phyloP scores from a whole-genome alignment of 129 eudicot genomes.

The Kitagawia praeruptora region DNA sequence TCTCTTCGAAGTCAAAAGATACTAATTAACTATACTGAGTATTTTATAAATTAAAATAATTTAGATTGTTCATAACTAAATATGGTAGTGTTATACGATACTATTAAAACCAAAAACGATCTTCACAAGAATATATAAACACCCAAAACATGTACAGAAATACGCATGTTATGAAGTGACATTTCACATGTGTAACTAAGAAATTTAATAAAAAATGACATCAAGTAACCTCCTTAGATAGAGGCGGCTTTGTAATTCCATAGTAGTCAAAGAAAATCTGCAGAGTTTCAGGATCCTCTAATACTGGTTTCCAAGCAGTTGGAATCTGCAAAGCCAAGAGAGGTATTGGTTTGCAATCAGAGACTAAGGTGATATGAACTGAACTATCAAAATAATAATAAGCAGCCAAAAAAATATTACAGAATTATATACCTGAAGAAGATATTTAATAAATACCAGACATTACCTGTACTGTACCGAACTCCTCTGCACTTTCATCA shows the following conservation, averaged over 20 bases:
- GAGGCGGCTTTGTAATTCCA: conserved; percentile 78
- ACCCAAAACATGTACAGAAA: not conserved
- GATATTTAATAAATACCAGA: not conserved
- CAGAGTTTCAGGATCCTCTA: conserved; percentile 83
- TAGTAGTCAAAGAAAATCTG: conserved; percentile 95
- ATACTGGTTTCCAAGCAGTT: conserved; percentile 75
- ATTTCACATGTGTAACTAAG: not conserved
- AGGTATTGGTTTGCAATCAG: conserved; percentile 9
- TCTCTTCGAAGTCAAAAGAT: not conserved
- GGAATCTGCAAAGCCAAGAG: conserved; percentile 53
- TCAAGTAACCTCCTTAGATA: conserved; percentile 75
- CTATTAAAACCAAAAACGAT: not conserved
- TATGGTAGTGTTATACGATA: not conserved
- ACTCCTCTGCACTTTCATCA: conserved; percentile 98
- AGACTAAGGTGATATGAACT: not conserved
- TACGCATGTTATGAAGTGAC: not conserved
- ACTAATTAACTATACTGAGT: not conserved
- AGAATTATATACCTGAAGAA: not conserved
- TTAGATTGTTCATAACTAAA: not conserved
- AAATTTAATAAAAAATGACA: not conserved
- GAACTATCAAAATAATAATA: not conserved
- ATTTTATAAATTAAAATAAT: not conserved
- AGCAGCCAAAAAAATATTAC: not conserved
- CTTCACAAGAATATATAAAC: not conserved
- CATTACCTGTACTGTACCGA: conserved; percentile 91